Base-by-base conservation (phyloP, 495 filamentous ascomycete genomes). In the Antarctomyces pellizariae region DNA sequence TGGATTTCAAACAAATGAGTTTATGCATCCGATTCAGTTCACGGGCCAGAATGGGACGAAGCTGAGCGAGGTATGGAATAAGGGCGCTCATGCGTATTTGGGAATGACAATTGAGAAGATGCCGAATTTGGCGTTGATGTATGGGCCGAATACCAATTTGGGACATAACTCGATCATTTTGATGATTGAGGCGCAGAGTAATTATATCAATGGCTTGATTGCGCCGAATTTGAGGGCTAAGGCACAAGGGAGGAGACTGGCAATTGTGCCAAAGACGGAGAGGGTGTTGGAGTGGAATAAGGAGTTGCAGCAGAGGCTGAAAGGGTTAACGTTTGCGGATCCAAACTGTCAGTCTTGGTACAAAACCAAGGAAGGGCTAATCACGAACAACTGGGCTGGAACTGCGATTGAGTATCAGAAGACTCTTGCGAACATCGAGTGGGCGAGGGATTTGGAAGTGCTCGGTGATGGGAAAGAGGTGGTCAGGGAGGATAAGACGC, bases 91-190 rank as follows among this genome's bases (percentile, higher is more conserved):
- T 4, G 57, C 61, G 1, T 57, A 53, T 17, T 43, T 53, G 8
- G 62, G 64, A 5, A 48, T 55, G 0, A 51, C 48, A 0, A 52
- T 64, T 1, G 48, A 54, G 16, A 46, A 48, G 11, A 36, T 67
- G 20, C 61, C 61, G 3, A 67, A 68, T 32, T 68, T 67, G 32
- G 53, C 50, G 15, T 64, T 68, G 51, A 47, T 66, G 11, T 64
- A 63, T 36, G 59, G 59, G 2, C 62, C 62, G 2, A 66, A 66
- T 25, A 67, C 59, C 3, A 67, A 63, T 22, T 48, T 70, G 10
- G 37, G 33, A 0, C 59, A 65, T 34, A 64, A 57, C 26, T 54
- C 50, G 25, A 62, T 68, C 25, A 57, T 66, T 18, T 44, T 67
- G 16, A 67, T 65, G 60, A 67, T 67, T 31, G 65, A 71, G 36